These are phyloP conservation scores for Anisogramma anomala DNA, from an alignment of 2,329 filamentous ascomycete species.

Conservation along the genomic window DNA sequence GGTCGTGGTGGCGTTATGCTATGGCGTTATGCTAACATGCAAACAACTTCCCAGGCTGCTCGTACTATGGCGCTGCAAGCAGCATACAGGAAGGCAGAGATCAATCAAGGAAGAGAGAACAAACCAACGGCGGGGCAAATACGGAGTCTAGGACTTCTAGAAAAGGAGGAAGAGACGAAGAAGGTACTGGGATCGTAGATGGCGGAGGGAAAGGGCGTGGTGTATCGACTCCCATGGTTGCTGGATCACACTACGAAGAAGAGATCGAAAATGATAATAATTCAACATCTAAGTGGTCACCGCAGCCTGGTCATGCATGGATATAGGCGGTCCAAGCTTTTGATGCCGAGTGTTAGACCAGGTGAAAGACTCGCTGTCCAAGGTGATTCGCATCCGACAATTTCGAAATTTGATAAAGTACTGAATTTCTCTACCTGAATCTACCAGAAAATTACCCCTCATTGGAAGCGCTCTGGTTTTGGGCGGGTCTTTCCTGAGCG, in stretches of 20 bases:
- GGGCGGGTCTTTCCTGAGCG: neutral
- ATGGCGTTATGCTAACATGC: conserved; percentile 8
- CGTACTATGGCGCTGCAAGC: conserved; percentile 68
- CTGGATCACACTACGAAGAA: neutral
- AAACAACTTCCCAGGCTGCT: conserved; percentile 47
- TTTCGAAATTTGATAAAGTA: neutral
- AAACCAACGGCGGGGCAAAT: conserved; percentile 77
- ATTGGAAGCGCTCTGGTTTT: neutral
- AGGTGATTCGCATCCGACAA: neutral
- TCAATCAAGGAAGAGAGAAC: conserved; percentile 64
- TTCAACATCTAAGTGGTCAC: neutral
- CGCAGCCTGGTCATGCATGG: neutral
- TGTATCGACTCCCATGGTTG: conserved; percentile 3
- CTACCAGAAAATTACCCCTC: too few relatives aligned
- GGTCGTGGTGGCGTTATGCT: neutral
- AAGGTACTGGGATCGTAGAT: conserved; percentile 34
- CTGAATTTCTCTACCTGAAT: neutral
- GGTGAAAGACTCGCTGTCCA: neutral
- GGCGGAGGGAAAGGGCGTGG: neutral
- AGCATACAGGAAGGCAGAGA: conserved; percentile 72
- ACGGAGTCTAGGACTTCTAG: conserved; percentile 71
- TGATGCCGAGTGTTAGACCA: neutral
- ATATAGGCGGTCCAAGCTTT: neutral
- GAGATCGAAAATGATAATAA: neutral
- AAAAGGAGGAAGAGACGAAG: conserved; percentile 71